Percentiles rank a stretch among this genome's conserved stretches.
Conservation (phyloP, 441 rosid genomes). For the Pelargonium citronellum region DNA sequence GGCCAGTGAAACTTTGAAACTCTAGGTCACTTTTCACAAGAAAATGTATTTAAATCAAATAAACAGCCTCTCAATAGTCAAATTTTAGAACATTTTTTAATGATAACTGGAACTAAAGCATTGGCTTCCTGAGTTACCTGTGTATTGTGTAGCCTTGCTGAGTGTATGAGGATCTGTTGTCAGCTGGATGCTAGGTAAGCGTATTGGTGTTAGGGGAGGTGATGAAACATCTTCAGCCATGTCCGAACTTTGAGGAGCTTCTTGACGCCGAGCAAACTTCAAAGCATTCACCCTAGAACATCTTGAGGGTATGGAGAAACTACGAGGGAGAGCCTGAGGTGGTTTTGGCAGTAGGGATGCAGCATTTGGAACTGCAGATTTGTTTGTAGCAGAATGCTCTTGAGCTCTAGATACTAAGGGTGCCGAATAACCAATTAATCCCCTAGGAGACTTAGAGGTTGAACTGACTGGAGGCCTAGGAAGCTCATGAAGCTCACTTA, state of each 20-base stretch:
- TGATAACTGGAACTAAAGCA: conserved; percentile 4
- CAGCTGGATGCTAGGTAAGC: conserved; percentile 31
- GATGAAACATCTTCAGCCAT: conserved; percentile 41
- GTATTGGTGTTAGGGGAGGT: conserved; percentile 64
- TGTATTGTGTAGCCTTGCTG: conserved; percentile 9
- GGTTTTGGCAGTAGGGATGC: conserved; percentile 61
- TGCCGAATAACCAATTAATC: conserved; percentile 45
- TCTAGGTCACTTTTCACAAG: neutral
- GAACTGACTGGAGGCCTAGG: conserved; percentile 59
- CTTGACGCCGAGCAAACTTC: conserved; percentile 32
- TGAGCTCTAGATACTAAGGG: conserved; percentile 47
- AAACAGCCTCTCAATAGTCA: neutral
- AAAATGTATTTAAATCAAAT: neutral
- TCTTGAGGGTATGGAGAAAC: conserved; percentile 65
- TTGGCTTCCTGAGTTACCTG: neutral
- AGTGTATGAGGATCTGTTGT: conserved; percentile 21
- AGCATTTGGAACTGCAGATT: conserved; percentile 30
- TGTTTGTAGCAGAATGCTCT: conserved; percentile 30
- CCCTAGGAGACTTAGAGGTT: conserved; percentile 29
- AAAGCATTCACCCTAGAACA: conserved; percentile 37
- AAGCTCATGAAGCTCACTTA: conserved; percentile 77
- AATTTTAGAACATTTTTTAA: neutral
- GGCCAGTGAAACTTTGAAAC: neutral
- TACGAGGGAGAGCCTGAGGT: conserved; percentile 39
- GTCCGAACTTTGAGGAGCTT: conserved; percentile 35